Evolutionary conservation across 148 eudicot genomes (phyloP).

Genomic region (Vaccinium myrtillus): DNA sequence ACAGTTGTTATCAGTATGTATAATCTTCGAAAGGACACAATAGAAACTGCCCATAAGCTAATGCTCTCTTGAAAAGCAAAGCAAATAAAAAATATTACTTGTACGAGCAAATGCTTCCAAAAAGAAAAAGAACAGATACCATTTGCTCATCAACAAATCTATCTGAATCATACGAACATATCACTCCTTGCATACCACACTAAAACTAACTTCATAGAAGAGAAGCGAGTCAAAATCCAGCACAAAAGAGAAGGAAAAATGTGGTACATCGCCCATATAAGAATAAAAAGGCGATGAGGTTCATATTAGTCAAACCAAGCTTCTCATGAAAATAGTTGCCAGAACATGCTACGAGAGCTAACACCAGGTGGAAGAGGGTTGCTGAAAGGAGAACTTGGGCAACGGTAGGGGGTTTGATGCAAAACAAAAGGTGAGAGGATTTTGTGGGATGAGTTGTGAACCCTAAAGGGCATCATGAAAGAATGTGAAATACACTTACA

Average conservation of each 20-base stretch:
- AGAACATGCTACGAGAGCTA: not conserved
- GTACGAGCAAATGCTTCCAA: not conserved
- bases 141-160: not conserved
- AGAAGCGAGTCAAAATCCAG: not conserved
- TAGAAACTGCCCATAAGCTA: constrained; percentile 1
- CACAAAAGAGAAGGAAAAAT: not conserved
- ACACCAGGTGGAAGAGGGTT: not conserved
- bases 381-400: not conserved
- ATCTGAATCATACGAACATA: not conserved
- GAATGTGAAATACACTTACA: too few relatives aligned
- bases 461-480: too few relatives aligned
- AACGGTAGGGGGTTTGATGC: not conserved
- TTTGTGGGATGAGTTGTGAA: too few relatives aligned
- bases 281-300: not conserved
- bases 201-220: not conserved
- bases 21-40: not conserved
- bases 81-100: not conserved
- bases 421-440: too few relatives aligned
- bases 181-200: not conserved
- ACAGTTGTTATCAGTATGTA: not conserved
- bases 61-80: constrained; percentile 3
- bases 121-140: too few relatives aligned
- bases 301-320: not conserved
- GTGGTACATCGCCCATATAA: not conserved
- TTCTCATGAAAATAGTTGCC: not conserved